Base-by-base conservation (phyloP, 176 grass and related monocot species). In the Aegilops sharonensis region DNA sequence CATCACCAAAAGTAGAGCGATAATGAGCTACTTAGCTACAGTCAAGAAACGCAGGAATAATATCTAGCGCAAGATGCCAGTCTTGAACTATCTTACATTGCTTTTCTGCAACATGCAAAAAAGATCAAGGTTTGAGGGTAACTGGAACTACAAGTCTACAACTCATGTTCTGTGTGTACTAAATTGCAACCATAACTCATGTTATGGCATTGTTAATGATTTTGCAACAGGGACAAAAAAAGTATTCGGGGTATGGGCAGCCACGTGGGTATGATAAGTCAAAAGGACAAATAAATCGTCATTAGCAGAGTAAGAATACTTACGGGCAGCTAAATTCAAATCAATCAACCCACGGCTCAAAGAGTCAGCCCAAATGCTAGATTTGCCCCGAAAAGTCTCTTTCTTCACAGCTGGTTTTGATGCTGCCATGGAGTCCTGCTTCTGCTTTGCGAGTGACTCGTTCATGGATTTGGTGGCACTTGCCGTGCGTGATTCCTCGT, bases 291-390 rank as follows among this genome's bases (percentile, higher is more conserved):
- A 68, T 31, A n/a, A 35, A 60, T 25, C 54, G 81, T 50, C 20
- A 77, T 77, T 43, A 43, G 32, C 8, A 64, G 5, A 52, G 25
- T 12, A 67, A 59, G 89, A 60, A 89, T 83, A 72, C 95, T 95
- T 87, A 93, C 95, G 56, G 60, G 87, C 21, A 85, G 91, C 61
- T 77, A 98, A 91, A 77, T 98, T 93, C 64, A 98, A 83, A 93
- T 98, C 71, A 4, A 98, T 92, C 27, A 98, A 83, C 52, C 95
- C 95, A 68, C 91, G 91, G 75, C 80, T 98, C 93, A 98, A 87
- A 66, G 95, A 93, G 72, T 98, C 95, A 2, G 95, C 95, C 95
- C 95, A 98, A 78, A 98, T 87, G 70, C 73, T 59, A 48, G 93
- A 98, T 78, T 95, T 98, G 74, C 89, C 88, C 85, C 92, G 86